Conservation (phyloP, 257 asterid genomes). For the Fraxinus quadrangulata region DNA sequence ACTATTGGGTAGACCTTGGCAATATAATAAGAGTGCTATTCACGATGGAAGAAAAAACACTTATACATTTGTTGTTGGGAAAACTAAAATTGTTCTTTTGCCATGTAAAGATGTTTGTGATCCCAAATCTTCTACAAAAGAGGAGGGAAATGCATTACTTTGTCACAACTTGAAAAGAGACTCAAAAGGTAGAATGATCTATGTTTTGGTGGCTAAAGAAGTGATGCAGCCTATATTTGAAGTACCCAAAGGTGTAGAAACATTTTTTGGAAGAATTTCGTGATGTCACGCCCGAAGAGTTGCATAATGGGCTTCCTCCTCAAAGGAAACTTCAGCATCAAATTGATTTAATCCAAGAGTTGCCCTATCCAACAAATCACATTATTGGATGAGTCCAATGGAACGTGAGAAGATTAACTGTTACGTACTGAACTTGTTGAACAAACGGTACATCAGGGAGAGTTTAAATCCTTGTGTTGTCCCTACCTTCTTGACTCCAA, state of each 20-base stretch:
- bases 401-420: not conserved
- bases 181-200: not conserved
- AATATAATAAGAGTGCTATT: not conserved
- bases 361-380: not conserved
- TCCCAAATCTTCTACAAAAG: not conserved
- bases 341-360: not conserved
- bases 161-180: not conserved
- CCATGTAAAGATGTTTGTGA: not conserved
- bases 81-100: not conserved
- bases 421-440: not conserved
- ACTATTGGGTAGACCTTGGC: not conserved
- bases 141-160: not conserved
- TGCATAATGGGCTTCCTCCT: not conserved
- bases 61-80: not conserved
- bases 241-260: not conserved
- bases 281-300: not conserved
- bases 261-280: not conserved
- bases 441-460: not conserved
- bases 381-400: not conserved
- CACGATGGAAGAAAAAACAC: slow-evolving; percentile 1
- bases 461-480: not conserved
- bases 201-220: slow-evolving; percentile 1
- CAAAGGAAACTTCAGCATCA: too few relatives aligned
- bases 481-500: not conserved
- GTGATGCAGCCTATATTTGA: not conserved